These are phyloP conservation scores for Aspergillus costaricaensis DNA, from an alignment of 2,329 filamentous ascomycete species.

Conservation along the genomic window DNA sequence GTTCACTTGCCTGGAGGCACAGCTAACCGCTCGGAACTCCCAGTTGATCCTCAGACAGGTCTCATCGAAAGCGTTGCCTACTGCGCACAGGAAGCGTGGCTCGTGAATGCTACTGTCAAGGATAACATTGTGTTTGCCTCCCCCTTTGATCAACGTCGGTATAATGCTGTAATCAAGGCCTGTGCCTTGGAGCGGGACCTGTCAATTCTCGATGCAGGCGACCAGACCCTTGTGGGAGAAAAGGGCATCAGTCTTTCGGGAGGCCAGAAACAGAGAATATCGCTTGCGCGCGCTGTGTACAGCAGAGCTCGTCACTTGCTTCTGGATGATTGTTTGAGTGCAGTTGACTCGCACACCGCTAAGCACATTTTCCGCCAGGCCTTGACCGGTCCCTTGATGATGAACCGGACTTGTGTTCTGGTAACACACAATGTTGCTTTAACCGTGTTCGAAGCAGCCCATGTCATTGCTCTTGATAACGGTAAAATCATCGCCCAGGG, in stretches of 20 bases:
- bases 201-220: conserved; percentile 86
- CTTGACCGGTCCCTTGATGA: conserved; percentile 86
- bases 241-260: conserved; percentile 97
- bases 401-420: conserved; percentile 83
- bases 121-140: conserved; percentile 94
- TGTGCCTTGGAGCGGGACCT: conserved; percentile 91
- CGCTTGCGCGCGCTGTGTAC: conserved; percentile 94
- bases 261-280: conserved; percentile 96
- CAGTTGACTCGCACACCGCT: conserved; percentile 94
- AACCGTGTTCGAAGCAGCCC: conserved; percentile 76
- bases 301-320: conserved; percentile 88
- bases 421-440: conserved; percentile 95
- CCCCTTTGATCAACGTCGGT: conserved; percentile 76
- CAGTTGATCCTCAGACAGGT: conserved; percentile 76
- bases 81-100: conserved; percentile 94
- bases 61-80: conserved; percentile 92
- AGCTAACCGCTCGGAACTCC: conserved; percentile 78
- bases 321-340: conserved; percentile 92
- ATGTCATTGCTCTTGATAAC: conserved; percentile 84
- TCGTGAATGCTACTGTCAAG: conserved; percentile 92
- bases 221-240: conserved; percentile 91
- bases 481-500: conserved; percentile 78
- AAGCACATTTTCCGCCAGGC: conserved; percentile 98
- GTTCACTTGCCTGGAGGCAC: conserved; percentile 84
- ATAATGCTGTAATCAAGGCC: conserved; percentile 83